phyloP scores from a whole-genome alignment of 495 filamentous ascomycete species.

The Haplographium delicatum region DNA sequence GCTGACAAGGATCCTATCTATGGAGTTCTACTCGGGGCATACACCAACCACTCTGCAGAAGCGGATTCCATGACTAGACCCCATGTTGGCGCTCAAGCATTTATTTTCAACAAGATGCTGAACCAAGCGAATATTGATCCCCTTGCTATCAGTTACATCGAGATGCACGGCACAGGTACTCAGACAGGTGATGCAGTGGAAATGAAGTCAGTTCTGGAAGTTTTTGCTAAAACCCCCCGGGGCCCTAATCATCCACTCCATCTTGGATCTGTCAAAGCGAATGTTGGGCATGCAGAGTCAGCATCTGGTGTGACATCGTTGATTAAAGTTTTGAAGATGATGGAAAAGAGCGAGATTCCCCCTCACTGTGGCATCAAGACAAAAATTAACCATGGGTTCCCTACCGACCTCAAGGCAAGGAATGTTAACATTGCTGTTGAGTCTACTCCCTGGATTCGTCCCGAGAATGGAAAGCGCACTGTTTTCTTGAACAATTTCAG shows the following conservation, averaged over 20 bases:
- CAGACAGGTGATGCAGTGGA: constrained; percentile 76
- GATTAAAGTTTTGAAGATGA: constrained; percentile 78
- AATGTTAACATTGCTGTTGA: constrained; percentile 63
- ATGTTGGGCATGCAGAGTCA: constrained; percentile 85
- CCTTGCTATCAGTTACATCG: constrained; percentile 72
- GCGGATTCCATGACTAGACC: constrained; percentile 53
- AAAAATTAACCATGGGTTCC: constrained; percentile 56
- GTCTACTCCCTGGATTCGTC: constrained; percentile 43
- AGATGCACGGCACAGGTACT: constrained; percentile 86
- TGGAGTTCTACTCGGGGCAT: constrained; percentile 47
- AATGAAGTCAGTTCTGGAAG: constrained; percentile 68
- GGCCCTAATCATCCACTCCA: constrained; percentile 10
- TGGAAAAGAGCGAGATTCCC: constrained; percentile 69
- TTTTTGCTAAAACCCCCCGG: constrained; percentile 58
- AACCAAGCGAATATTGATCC: constrained; percentile 64
- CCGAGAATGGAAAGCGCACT: not conserved
- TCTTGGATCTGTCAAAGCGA: constrained; percentile 63
- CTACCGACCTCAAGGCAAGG: constrained; percentile 56
- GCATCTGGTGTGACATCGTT: constrained; percentile 75
- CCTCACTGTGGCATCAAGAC: constrained; percentile 82
- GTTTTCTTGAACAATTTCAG: constrained; percentile 34
- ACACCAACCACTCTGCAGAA: constrained; percentile 70
- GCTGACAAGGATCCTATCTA: constrained; percentile 69
- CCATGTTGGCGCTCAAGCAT: constrained; percentile 47
- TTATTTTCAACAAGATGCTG: constrained; percentile 62